Evolutionary conservation across 2,329 filamentous ascomycete species (phyloP).

Genomic region (Sclerotinia trifoliorum): DNA sequence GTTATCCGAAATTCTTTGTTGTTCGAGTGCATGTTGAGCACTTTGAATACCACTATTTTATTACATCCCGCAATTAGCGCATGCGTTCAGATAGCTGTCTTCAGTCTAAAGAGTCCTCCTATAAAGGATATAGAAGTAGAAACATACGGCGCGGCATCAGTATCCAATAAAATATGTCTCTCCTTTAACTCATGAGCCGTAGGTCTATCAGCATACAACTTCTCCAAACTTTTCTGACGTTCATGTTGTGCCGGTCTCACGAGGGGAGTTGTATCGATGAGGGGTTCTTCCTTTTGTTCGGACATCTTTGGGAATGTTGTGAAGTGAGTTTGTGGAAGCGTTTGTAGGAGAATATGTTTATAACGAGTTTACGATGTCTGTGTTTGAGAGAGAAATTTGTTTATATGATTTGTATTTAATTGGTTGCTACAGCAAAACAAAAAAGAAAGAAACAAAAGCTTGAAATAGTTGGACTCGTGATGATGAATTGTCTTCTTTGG

Average conservation of each 20-base stretch:
- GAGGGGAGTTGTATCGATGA: conserved; percentile 51
- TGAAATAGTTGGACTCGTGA: background rate
- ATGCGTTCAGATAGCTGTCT: no score
- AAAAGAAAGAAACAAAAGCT: background rate
- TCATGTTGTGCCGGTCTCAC: conserved; percentile 47
- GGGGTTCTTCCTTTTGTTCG: conserved; percentile 26
- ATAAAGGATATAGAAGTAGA: background rate
- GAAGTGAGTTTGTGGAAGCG: background rate
- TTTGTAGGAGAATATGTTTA: no score
- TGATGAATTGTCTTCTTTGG: background rate
- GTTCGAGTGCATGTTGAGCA: conserved; percentile 60
- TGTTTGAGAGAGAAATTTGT: background rate
- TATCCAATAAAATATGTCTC: conserved; percentile 65
- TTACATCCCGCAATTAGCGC: conserved; percentile 33
- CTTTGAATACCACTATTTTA: conserved; percentile 58
- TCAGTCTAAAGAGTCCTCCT: no score
- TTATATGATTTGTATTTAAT: background rate
- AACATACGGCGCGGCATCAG: conserved; percentile 63
- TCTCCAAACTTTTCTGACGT: conserved; percentile 69
- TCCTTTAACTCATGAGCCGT: conserved; percentile 64
- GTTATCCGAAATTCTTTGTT: conserved; percentile 60
- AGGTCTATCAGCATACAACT: conserved; percentile 69
- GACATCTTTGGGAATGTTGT: conserved; percentile 23
- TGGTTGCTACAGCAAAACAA: background rate
- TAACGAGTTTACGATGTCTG: background rate